These are phyloP conservation scores for Achaetomium macrosporum DNA, from an alignment of 2,329 filamentous ascomycete genomes.

Conservation along the genomic window DNA sequence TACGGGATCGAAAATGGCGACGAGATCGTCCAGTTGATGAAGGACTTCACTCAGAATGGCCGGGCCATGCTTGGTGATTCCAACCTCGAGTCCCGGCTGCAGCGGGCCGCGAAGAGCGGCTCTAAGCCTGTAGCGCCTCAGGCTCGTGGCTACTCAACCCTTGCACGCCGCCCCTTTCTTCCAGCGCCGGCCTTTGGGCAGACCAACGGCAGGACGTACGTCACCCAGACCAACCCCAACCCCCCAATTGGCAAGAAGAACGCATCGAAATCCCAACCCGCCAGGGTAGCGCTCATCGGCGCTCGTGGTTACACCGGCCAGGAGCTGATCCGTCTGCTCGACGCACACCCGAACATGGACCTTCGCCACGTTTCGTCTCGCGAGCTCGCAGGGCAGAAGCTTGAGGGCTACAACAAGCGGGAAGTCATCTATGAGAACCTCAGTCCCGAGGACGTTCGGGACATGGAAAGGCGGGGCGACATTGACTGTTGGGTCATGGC, in stretches of 20 bases:
- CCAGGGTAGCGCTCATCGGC: conserved; percentile 80
- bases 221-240: conserved; percentile 75
- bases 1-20: conserved; percentile 79
- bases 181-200: conserved; percentile 15
- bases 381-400: conserved; percentile 78
- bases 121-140: conserved; percentile 40
- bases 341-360: conserved; percentile 83
- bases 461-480: conserved; percentile 76
- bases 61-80: conserved; percentile 83
- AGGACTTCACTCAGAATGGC: conserved; percentile 77
- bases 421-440: conserved; percentile 91
- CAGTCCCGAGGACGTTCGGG: conserved; percentile 74
- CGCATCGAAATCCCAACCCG: conserved; percentile 70
- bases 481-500: conserved; percentile 98
- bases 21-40: conserved; percentile 76
- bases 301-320: conserved; percentile 93
- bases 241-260: conserved; percentile 86
- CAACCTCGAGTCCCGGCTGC: conserved; percentile 80
- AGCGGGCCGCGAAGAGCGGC: conserved; percentile 61
- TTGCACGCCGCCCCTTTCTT: conserved; percentile 36
- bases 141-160: conserved; percentile 63
- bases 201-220: conserved; percentile 43
- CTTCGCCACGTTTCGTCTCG: conserved; percentile 88
- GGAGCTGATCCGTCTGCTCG: conserved; percentile 79
- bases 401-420: conserved; percentile 85